Conservation (phyloP, 116 monocot genomes). For the Trichopus zeylanicus region DNA sequence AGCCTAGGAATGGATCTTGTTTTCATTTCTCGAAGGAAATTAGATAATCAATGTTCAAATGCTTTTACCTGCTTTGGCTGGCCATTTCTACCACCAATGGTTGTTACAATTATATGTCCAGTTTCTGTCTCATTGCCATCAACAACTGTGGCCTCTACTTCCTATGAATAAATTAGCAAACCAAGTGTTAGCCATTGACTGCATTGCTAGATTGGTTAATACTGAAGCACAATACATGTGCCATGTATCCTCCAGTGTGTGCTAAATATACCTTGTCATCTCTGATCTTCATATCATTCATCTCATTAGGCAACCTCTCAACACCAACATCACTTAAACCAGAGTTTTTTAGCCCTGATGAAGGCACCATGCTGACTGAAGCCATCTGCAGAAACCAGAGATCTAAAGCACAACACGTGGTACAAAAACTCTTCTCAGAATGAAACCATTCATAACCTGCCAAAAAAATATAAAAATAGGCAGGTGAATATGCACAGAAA, state of each 20-base stretch:
- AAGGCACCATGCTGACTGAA: slow-evolving; percentile 31
- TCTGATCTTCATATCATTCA: slow-evolving; percentile 66
- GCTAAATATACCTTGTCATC: slow-evolving; percentile 52
- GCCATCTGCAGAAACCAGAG: slow-evolving; percentile 25
- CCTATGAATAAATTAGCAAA: slow-evolving; percentile 21
- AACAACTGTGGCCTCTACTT: slow-evolving; percentile 44
- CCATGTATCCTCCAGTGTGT: not conserved
- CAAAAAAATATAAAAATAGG: not conserved
- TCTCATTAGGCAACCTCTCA: slow-evolving; percentile 47
- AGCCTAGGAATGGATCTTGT: too few species aligned
- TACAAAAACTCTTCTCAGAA: slow-evolving; percentile 8
- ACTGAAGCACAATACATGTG: not conserved
- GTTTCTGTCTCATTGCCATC: slow-evolving; percentile 57
- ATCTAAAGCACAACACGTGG: not conserved
- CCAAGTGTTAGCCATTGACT: not conserved
- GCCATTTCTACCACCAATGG: slow-evolving; percentile 62
- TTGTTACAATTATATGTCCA: slow-evolving; percentile 71
- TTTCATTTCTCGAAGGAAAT: too few species aligned
- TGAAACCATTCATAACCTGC: not conserved
- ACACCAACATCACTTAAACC: slow-evolving; percentile 20
- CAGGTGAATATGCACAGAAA: not conserved
- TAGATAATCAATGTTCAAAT: not conserved
- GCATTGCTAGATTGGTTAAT: not conserved
- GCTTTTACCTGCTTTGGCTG: slow-evolving; percentile 59
- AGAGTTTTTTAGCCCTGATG: slow-evolving; percentile 31